These are phyloP conservation scores for Ascochyta pisi DNA, from an alignment of 2,329 filamentous ascomycete genomes.

Conservation along the genomic window DNA sequence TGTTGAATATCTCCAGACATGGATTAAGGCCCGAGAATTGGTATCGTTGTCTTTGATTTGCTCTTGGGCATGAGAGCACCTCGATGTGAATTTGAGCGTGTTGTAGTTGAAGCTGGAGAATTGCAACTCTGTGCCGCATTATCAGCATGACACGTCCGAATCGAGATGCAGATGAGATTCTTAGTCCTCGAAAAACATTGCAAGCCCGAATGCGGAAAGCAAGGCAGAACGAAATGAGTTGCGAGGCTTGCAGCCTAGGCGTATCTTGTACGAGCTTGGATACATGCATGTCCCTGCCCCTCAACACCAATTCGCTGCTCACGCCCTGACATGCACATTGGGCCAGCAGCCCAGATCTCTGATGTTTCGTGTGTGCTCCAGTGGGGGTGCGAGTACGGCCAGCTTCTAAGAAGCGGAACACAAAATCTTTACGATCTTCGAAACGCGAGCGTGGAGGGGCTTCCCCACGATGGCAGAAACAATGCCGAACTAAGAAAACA, in stretches of 20 bases:
- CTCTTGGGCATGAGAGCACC: too few species aligned
- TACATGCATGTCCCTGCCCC: neutral
- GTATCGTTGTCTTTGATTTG: too few species aligned
- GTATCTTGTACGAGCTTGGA: neutral
- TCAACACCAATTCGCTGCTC: neutral
- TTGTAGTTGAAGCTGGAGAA: too few species aligned
- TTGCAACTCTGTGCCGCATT: too few species aligned
- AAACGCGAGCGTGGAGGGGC: neutral
- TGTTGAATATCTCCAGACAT: too few species aligned
- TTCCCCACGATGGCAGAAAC: conserved; percentile 5
- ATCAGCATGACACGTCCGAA: too few species aligned
- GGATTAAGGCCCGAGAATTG: too few species aligned
- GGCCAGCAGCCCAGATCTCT: too few species aligned
- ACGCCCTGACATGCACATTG: too few species aligned
- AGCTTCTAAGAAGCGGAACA: neutral
- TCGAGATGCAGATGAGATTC: too few species aligned
- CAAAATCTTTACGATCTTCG: neutral
- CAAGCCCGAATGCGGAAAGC: neutral
- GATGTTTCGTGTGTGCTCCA: neutral
- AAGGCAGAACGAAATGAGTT: neutral
- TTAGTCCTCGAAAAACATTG: too few species aligned
- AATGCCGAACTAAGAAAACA: conserved; percentile 6
- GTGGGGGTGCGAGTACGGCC: neutral
- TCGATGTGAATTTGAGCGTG: too few species aligned
- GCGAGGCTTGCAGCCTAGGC: neutral